These are phyloP conservation scores for Saposhnikovia divaricata DNA, from an alignment of 129 eudicot species.

Conservation along the genomic window DNA sequence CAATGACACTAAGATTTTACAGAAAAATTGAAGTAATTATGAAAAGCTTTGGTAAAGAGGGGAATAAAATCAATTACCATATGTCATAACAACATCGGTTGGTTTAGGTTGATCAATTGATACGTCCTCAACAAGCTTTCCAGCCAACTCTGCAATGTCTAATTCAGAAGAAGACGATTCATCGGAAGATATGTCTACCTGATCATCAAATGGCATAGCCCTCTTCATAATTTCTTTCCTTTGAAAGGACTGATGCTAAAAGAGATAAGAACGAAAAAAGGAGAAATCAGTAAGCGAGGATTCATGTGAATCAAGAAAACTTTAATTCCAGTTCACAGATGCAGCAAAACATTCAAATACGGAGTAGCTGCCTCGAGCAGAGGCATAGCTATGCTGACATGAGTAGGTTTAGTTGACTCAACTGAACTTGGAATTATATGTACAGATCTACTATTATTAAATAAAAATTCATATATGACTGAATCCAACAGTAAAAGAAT, in stretches of 20 bases:
- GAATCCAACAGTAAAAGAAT: not conserved
- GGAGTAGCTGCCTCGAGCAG: not conserved
- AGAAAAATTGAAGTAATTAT: not conserved
- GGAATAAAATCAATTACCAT: conserved; percentile 32
- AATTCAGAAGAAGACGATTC: conserved; percentile 5
- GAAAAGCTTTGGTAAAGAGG: not conserved
- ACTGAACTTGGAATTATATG: not conserved
- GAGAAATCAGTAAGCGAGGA: not conserved
- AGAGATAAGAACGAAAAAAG: not conserved
- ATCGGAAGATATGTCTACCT: conserved; percentile 46
- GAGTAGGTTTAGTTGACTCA: not conserved
- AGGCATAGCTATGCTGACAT: not conserved
- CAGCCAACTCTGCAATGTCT: conserved; percentile 11
- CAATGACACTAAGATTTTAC: not conserved
- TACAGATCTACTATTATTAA: not conserved
- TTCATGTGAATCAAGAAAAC: not conserved
- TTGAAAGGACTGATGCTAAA: not conserved
- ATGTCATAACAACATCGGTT: conserved; percentile 21
- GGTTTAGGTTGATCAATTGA: conserved; percentile 40
- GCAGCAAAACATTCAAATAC: not conserved
- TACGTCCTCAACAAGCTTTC: conserved; percentile 18
- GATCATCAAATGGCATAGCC: conserved; percentile 20
- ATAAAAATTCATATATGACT: not conserved
- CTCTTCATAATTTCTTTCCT: conserved; percentile 32
- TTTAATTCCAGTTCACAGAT: not conserved